phyloP scores from a whole-genome alignment of 1,284 basidiomycete species.

The Amylostereum areolatum region DNA sequence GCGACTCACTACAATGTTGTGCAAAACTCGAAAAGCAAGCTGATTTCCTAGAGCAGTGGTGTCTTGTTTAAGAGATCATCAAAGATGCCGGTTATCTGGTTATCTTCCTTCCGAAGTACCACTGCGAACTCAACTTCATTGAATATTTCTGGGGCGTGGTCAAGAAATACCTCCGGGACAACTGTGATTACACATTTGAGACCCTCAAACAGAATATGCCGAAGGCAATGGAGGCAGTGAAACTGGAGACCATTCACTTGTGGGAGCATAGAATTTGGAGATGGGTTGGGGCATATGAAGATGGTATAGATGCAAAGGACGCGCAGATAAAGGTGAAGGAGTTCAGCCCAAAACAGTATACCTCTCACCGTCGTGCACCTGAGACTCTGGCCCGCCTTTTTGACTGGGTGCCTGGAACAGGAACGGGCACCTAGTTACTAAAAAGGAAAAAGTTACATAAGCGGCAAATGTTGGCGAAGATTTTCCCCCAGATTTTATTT shows the following conservation, averaged over 20 bases:
- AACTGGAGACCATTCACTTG: slow-evolving; percentile 16
- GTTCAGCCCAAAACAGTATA: slow-evolving; percentile 19
- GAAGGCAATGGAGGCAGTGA: slow-evolving; percentile 15
- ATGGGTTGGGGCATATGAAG: slow-evolving; percentile 21
- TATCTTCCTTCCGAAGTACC: slow-evolving; percentile 27
- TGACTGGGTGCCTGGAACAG: no score
- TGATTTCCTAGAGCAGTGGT: slow-evolving; percentile 15
- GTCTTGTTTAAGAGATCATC: slow-evolving; percentile 24
- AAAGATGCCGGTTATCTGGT: slow-evolving; percentile 21
- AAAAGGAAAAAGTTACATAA: no score
- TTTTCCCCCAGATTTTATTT: no score
- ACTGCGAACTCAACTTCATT: slow-evolving; percentile 31
- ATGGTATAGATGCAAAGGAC: slow-evolving; percentile 17
- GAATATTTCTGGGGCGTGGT: slow-evolving; percentile 27
- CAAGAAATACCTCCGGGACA: slow-evolving; percentile 19
- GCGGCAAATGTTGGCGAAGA: no score
- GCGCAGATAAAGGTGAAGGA: slow-evolving; percentile 17
- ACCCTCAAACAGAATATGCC: slow-evolving; percentile 18
- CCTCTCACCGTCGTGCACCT: slow-evolving; percentile 18
- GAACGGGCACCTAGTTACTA: no score
- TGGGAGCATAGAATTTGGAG: slow-evolving; percentile 19
- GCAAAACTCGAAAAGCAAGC: slow-evolving; percentile 17
- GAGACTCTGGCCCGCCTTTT: slow-evolving; percentile 15
- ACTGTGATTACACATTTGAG: slow-evolving; percentile 20
- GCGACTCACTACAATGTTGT: slow-evolving; percentile 16